These are phyloP conservation scores for Solanum sejunctum DNA, from an alignment of 257 asterid genomes.

Conservation along the genomic window DNA sequence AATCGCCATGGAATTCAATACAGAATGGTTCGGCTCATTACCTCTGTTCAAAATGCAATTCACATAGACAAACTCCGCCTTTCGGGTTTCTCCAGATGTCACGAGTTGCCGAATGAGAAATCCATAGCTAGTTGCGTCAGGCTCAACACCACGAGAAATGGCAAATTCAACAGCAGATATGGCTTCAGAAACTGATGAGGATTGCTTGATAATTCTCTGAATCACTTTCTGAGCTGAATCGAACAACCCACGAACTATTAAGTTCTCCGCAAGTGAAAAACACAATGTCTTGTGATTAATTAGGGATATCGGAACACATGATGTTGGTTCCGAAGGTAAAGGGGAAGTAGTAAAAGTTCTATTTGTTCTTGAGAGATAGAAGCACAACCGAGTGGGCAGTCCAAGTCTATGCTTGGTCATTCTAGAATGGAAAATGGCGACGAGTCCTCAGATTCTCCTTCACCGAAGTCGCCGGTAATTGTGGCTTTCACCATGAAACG, in stretches of 20 bases:
- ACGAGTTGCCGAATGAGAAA: conserved; percentile 34
- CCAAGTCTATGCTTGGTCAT: conserved; percentile 18
- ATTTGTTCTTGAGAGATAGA: neutral
- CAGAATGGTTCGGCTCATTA: conserved; percentile 5
- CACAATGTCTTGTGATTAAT: conserved; percentile 15
- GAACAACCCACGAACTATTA: conserved; percentile 29
- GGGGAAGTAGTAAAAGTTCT: conserved; percentile 30
- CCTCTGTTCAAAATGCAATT: conserved; percentile 20
- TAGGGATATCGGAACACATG: conserved; percentile 9
- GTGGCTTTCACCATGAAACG: neutral
- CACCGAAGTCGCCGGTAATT: too few species aligned
- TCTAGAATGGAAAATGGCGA: neutral
- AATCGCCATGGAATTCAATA: conserved; percentile 43
- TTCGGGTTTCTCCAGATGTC: conserved; percentile 19
- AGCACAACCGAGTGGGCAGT: neutral
- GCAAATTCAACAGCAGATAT: conserved; percentile 25
- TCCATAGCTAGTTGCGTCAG: conserved; percentile 19
- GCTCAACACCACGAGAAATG: conserved; percentile 26
- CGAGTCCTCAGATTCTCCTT: too few species aligned
- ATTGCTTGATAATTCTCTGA: conserved; percentile 27
- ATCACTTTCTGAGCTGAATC: conserved; percentile 33
- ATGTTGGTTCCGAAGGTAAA: conserved; percentile 25
- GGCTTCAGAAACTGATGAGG: conserved; percentile 25
- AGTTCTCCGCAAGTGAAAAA: conserved; percentile 27
- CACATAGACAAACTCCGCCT: conserved; percentile 30